Evolutionary conservation across 257 asterid species (phyloP), one percentile per base, ranked within the genome.

Genomic region (Plantago major): DNA sequence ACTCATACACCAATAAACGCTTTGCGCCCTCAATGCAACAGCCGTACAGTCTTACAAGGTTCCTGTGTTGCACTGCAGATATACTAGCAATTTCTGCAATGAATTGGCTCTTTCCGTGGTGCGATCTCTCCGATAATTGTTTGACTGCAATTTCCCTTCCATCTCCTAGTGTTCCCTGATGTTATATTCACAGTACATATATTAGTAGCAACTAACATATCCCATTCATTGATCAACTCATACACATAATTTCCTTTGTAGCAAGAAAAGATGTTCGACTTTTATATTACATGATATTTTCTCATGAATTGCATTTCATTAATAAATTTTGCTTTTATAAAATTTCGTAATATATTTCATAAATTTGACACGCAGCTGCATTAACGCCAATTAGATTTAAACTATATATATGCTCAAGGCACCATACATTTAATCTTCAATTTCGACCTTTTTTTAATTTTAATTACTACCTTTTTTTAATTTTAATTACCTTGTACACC

Each of bases 11-110:
- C 46, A 90, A 90, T 70, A 85, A 74, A 56, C 95, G 77, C 50
- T 78, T 78, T 12, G 66, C 79, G 37, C 89, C 96, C 83, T 85
- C 95, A 14, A 87, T 81, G 83, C 97, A 90, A 74, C 96, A 90
- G 5, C 96, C 97, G 11, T 77, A 79, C 66, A 90, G 52, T 67
- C 81, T 90, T 71, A 90, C 93, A 7, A 90, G 89, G 80, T 90
- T 90, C 60, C 95, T 92, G 51, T 90, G 97, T 62, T 90, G 96
- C 49, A 90, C 97, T 15, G 95, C 90, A 22, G 97, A 87, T 55
- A 90, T 87, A 28, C 90, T 80, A 17, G 95, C 96, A 33, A 90
- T 87, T 80, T 90, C 97, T 40, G 96, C 91, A 50, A 85, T 69
- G 65, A 90, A 87, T 73, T 90, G 95, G 26, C 82, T 77, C 78